Evolutionary conservation across 2,329 filamentous ascomycete species (phyloP).

Genomic region (Aquanectria penicillioides): DNA sequence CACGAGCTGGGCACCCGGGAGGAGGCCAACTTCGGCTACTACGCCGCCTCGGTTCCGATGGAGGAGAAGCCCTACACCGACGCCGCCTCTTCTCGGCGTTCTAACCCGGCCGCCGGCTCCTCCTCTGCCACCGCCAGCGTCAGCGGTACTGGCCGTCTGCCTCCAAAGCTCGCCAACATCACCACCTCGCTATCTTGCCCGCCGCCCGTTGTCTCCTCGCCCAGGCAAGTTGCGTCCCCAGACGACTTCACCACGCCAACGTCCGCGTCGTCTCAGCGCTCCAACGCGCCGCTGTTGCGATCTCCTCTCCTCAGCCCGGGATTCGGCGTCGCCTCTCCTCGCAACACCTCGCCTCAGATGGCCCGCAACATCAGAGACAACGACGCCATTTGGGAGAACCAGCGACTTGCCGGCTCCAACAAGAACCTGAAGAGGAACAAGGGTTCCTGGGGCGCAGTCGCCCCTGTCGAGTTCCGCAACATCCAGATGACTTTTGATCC

Average conservation of each 20-base stretch:
- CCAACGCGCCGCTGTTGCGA: slow-evolving; percentile 48
- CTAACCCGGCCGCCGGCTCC: slow-evolving; percentile 17
- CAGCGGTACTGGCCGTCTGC: background rate
- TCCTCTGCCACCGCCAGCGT: slow-evolving; percentile 5
- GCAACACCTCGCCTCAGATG: slow-evolving; percentile 15
- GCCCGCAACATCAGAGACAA: slow-evolving; percentile 21
- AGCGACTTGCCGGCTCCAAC: slow-evolving; percentile 1
- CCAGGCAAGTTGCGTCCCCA: slow-evolving; percentile 20
- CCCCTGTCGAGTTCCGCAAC: slow-evolving; percentile 48
- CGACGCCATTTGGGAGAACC: slow-evolving; percentile 33
- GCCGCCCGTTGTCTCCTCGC: slow-evolving; percentile 25
- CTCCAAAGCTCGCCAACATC: slow-evolving; percentile 28
- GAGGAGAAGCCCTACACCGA: slow-evolving; percentile 33
- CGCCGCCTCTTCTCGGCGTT: slow-evolving; percentile 22
- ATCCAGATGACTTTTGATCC: slow-evolving; percentile 53
- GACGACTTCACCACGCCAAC: slow-evolving; percentile 43
- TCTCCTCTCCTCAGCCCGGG: slow-evolving; percentile 39
- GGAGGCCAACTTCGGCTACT: slow-evolving; percentile 12
- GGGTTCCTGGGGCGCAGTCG: slow-evolving; percentile 37
- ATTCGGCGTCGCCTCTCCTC: slow-evolving; percentile 33
- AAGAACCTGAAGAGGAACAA: slow-evolving; percentile 36
- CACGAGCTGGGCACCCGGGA: slow-evolving; percentile 32
- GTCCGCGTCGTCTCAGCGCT: slow-evolving; percentile 46
- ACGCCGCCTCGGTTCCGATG: slow-evolving; percentile 15
- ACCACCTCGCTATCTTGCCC: slow-evolving; percentile 36